Conservation (phyloP, 108 stramenopile genomes). For the Nitzschia sp. region DNA sequence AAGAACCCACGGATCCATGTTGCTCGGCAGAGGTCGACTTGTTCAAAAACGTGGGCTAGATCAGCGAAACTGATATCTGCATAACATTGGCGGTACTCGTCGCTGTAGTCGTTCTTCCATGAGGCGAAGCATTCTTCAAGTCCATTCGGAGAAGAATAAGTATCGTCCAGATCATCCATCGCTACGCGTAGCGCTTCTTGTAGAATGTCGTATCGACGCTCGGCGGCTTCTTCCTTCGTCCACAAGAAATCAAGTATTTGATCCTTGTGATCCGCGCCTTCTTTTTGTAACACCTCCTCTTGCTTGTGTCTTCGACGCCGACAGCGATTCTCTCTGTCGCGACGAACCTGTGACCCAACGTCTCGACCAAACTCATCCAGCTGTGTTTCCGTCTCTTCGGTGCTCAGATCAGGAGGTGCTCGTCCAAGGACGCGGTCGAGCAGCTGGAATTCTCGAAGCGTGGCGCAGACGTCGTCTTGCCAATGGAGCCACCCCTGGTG, state of each 20-base stretch:
- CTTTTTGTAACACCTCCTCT: not conserved
- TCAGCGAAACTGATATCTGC: conserved; percentile 70
- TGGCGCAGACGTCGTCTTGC: conserved; percentile 58
- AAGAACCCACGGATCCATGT: not conserved
- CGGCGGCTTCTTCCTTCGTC: conserved; percentile 22
- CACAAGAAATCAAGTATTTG: not conserved
- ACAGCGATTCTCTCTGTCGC: conserved; percentile 54
- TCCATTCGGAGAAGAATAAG: conserved; percentile 47
- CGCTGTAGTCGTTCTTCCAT: conserved; percentile 57
- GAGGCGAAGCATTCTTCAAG: conserved; percentile 48
- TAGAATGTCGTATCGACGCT: conserved; percentile 37
- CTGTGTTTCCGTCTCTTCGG: not conserved
- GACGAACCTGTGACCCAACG: conserved; percentile 55
- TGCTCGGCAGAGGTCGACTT: conserved; percentile 54
- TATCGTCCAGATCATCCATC: conserved; percentile 58
- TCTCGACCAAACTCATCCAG: conserved; percentile 86
- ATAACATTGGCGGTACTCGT: conserved; percentile 72
- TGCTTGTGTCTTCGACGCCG: conserved; percentile 25
- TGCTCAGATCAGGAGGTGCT: conserved; percentile 11
- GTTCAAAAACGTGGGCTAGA: conserved; percentile 56
- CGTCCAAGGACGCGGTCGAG: conserved; percentile 50
- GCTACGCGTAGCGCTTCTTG: conserved; percentile 59
- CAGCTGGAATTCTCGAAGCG: conserved; percentile 39
- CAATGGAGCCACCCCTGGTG: conserved; percentile 41
- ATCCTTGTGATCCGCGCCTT: not conserved